Evolutionary conservation across 2,329 filamentous ascomycete genomes (phyloP).

Genomic region (Beauveria sp.): DNA sequence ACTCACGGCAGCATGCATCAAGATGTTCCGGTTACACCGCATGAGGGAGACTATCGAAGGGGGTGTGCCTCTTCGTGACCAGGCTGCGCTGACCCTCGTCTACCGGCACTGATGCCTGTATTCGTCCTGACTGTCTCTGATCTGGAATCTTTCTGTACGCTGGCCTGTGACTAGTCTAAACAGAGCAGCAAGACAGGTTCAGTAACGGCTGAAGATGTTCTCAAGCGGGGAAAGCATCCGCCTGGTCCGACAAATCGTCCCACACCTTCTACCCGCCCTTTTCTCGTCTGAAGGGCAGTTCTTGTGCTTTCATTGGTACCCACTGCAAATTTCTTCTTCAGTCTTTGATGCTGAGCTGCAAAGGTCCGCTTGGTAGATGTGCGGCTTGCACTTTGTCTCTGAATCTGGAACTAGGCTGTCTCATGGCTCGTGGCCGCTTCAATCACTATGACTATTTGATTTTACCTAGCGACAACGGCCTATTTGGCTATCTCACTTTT

Average conservation of each 20-base stretch:
- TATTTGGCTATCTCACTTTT: not conserved
- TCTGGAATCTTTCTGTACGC: not conserved
- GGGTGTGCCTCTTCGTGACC: not conserved
- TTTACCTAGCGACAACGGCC: not conserved
- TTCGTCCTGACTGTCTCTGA: not conserved
- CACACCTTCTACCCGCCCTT: not conserved
- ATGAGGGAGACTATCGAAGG: not conserved
- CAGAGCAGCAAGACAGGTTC: constrained; percentile 1
- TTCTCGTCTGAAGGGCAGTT: not conserved
- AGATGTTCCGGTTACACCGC: not conserved
- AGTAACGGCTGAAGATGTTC: constrained; percentile 2
- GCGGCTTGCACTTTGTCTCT: not conserved
- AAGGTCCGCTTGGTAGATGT: not conserved
- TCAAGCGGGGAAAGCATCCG: constrained; percentile 5
- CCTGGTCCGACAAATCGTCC: not conserved
- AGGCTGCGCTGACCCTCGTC: not conserved
- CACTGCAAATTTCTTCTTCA: not conserved
- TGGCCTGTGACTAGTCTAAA: not conserved
- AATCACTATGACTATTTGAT: not conserved
- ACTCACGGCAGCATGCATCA: not conserved
- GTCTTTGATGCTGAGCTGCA: not conserved
- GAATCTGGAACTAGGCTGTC: not conserved
- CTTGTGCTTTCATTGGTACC: not conserved
- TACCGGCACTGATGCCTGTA: not conserved
- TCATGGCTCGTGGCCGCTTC: not conserved